Evolutionary conservation across 176 grass and related monocot species (phyloP), one percentile per base, ranked within the genome.

Genomic region (Canna indica): DNA sequence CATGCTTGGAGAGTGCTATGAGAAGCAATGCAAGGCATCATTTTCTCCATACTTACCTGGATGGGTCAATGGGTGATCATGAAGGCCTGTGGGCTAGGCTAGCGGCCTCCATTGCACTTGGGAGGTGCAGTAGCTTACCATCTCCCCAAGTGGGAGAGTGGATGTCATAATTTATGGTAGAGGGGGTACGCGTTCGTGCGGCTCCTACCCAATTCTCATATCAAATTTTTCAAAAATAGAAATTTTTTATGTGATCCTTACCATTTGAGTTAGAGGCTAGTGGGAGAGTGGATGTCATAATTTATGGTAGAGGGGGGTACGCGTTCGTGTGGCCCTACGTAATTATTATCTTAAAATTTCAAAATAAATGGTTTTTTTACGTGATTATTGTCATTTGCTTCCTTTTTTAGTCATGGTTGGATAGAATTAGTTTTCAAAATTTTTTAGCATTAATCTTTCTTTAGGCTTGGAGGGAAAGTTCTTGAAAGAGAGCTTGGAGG

Each of bases 131-230:
- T 52, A 1, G 47, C 7, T 10, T 52, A 52, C 47, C 47, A 52
- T 52, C 47, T 52, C 47, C 47, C 47, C 47, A 52, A 52, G 2
- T 52, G 3, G 7, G 7, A 82, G 84, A 87, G 54, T 91, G 79
- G 82, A 78, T 84, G 88, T 88, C 82, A 26, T 85, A 88, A 88
- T 91, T 88, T 91, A 82, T 91, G 79, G 1, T 16, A 67, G 85
- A 68, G 82, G 74, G 82, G 90, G 82, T 88, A 88, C 71, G 80
- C 89, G 85, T 88, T 24, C 82, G 85, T n/a, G n/a, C n/a, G n/a
- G n/a, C n/a, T n/a, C n/a, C n/a, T n/a, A n/a, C n/a, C n/a, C n/a
- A n/a, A n/a, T n/a, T n/a, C n/a, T n/a, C n/a, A n/a, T n/a, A n/a
- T n/a, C n/a, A n/a, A n/a, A n/a, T n/a, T n/a, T n/a, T n/a, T n/a